Conservation (phyloP, 2,329 filamentous ascomycete genomes). For the Plenodomus biglobosus region DNA sequence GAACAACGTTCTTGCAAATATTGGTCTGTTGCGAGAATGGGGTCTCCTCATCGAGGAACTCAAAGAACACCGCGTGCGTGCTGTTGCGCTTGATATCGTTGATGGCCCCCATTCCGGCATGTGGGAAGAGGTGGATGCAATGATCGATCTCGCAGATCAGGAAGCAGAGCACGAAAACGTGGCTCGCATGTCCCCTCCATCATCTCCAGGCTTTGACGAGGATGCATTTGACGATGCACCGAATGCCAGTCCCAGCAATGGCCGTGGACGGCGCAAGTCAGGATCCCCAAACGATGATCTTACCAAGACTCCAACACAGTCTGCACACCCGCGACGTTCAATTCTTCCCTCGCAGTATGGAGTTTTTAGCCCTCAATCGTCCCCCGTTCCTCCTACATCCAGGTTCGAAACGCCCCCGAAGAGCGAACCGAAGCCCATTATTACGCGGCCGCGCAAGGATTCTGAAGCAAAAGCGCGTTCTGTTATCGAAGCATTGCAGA, state of each 20-base stretch:
- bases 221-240: constrained; percentile 59
- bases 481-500: constrained; percentile 62
- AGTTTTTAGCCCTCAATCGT: constrained; percentile 41
- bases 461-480: constrained; percentile 62
- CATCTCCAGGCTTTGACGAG: constrained; percentile 60
- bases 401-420: constrained; percentile 30
- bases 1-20: constrained; percentile 78
- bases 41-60: constrained; percentile 80
- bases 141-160: constrained; percentile 78
- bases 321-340: constrained; percentile 34
- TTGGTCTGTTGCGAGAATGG: constrained; percentile 79
- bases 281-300: constrained; percentile 33
- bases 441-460: constrained; percentile 55
- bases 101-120: constrained; percentile 61
- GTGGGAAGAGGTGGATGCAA: constrained; percentile 82
- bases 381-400: constrained; percentile 30
- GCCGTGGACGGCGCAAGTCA: constrained; percentile 32
- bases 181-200: constrained; percentile 56
- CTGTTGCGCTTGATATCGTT: constrained; percentile 66
- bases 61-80: constrained; percentile 73
- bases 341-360: constrained; percentile 41
- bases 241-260: constrained; percentile 38
- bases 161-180: constrained; percentile 62
- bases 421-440: constrained; percentile 28
- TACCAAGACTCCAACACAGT: constrained; percentile 24